These are phyloP conservation scores for Leptomonas pyrrhocoris DNA, from an alignment of 208 protist genomes.

Conservation along the genomic window DNA sequence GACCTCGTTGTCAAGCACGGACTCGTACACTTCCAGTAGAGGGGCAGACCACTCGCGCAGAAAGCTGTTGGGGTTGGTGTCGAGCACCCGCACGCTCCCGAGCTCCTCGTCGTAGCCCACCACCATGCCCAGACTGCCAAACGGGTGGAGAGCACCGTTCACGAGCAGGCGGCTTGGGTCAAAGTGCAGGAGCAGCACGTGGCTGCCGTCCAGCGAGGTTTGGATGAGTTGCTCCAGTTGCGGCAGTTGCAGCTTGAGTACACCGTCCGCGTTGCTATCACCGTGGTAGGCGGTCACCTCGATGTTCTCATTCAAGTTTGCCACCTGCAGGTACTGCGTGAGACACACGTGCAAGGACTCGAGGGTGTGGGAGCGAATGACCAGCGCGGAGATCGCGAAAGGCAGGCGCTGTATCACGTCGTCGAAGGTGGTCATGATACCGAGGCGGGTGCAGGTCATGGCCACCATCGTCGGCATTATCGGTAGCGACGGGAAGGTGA, in stretches of 20 bases:
- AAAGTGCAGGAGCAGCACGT: constrained; percentile 68
- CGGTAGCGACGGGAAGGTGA: constrained; percentile 69
- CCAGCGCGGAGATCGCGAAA: constrained; percentile 74
- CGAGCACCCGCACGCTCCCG: constrained; percentile 61
- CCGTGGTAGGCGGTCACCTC: constrained; percentile 62
- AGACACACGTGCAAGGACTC: constrained; percentile 79
- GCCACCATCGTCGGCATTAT: constrained; percentile 83
- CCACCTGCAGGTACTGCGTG: constrained; percentile 57
- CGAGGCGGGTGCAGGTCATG: constrained; percentile 69
- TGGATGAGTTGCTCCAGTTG: constrained; percentile 62
- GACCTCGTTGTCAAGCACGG: constrained; percentile 52
- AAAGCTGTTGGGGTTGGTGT: constrained; percentile 80
- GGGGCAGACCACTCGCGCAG: constrained; percentile 76
- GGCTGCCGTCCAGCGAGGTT: constrained; percentile 29
- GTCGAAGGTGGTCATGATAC: constrained; percentile 69
- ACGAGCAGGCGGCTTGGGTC: constrained; percentile 56
- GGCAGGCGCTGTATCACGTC: constrained; percentile 77
- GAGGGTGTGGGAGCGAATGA: constrained; percentile 79
- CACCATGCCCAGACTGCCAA: constrained; percentile 76
- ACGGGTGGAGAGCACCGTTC: constrained; percentile 70
- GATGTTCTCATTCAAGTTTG: constrained; percentile 39
- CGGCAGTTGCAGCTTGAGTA: constrained; percentile 37
- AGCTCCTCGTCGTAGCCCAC: constrained; percentile 56
- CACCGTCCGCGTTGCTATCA: constrained; percentile 43
- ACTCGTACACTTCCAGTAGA: constrained; percentile 58